Evolutionary conservation across 257 asterid species (phyloP).

Genomic region (Lantana camara): DNA sequence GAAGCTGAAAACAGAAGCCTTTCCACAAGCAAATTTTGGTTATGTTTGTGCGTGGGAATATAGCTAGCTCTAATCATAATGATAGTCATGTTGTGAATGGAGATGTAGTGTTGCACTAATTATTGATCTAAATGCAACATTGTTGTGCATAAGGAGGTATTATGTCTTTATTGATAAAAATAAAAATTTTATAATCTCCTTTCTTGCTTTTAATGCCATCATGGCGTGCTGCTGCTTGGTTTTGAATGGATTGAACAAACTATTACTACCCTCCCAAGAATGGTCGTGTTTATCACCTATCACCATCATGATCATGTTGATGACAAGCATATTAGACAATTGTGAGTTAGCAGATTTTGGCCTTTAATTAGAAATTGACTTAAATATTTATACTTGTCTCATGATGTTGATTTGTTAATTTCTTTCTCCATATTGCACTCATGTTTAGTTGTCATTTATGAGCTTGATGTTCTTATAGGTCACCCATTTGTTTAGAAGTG

Average conservation of each 20-base stretch:
- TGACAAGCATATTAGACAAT: slow-evolving; percentile 50
- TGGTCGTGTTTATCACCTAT: slow-evolving; percentile 85
- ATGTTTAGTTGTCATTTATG: slow-evolving; percentile 1
- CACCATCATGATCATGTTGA: slow-evolving; percentile 93
- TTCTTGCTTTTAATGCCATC: slow-evolving; percentile 19
- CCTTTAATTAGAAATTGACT: background rate
- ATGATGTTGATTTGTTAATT: background rate
- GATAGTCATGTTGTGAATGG: slow-evolving; percentile 59
- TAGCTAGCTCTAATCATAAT: slow-evolving; percentile 20
- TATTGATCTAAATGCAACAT: slow-evolving; percentile 91
- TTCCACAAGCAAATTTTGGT: slow-evolving; percentile 76
- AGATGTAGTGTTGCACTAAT: slow-evolving; percentile 90
- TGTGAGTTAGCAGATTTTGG: too few relatives aligned
- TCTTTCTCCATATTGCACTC: background rate
- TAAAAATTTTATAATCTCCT: background rate
- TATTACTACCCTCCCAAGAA: slow-evolving; percentile 73
- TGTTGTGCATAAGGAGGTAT: slow-evolving; percentile 73
- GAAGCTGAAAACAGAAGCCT: slow-evolving; percentile 86
- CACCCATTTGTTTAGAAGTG: slow-evolving; percentile 84
- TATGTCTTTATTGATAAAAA: slow-evolving; percentile 2
- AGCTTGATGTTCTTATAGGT: slow-evolving; percentile 45
- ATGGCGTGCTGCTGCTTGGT: slow-evolving; percentile 27
- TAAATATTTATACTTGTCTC: slow-evolving; percentile 8
- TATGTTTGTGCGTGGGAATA: slow-evolving; percentile 56
- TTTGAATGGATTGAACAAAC: slow-evolving; percentile 75